Conservation (phyloP, 2,329 filamentous ascomycete genomes). For the Gliomastix tumulicola region DNA sequence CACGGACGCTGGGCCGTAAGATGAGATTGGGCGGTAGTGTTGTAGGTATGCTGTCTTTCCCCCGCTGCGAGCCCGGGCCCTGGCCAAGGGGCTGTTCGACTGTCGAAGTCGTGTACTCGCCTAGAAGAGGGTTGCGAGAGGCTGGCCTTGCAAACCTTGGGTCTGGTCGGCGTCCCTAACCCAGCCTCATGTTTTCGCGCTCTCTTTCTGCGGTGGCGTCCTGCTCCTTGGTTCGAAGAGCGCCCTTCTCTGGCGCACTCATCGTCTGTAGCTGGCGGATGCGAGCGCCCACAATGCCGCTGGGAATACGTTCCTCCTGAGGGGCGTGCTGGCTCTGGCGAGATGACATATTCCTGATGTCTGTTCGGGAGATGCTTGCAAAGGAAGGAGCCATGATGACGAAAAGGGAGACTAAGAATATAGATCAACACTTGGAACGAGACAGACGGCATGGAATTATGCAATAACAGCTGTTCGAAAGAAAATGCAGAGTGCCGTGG, state of each 20-base stretch:
- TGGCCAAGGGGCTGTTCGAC: not conserved
- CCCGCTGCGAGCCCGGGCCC: too few relatives aligned
- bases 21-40: not conserved
- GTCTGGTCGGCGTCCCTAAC: constrained; percentile 16
- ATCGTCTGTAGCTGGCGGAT: constrained; percentile 18
- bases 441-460: not conserved
- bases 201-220: constrained; percentile 9
- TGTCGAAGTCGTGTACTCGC: not conserved
- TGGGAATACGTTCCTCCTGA: constrained; percentile 10
- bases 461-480: too few relatives aligned
- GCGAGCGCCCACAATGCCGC: constrained; percentile 18
- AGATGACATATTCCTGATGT: constrained; percentile 2
- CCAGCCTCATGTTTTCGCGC: constrained; percentile 15
- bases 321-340: constrained; percentile 5
- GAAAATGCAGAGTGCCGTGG: too few relatives aligned
- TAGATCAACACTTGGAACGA: not conserved
- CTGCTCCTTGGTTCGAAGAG: not conserved
- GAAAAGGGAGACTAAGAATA: not conserved
- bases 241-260: constrained; percentile 6
- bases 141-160: constrained; percentile 14
- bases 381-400: constrained; percentile 8
- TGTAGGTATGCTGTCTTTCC: not conserved
- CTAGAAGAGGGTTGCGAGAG: constrained; percentile 13
- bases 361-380: constrained; percentile 4
- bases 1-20: not conserved